Percentiles rank a stretch among this genome's conserved stretches.
Conservation (phyloP, 1,284 basidiomycete genomes). For the Irpex rosettiformis region DNA sequence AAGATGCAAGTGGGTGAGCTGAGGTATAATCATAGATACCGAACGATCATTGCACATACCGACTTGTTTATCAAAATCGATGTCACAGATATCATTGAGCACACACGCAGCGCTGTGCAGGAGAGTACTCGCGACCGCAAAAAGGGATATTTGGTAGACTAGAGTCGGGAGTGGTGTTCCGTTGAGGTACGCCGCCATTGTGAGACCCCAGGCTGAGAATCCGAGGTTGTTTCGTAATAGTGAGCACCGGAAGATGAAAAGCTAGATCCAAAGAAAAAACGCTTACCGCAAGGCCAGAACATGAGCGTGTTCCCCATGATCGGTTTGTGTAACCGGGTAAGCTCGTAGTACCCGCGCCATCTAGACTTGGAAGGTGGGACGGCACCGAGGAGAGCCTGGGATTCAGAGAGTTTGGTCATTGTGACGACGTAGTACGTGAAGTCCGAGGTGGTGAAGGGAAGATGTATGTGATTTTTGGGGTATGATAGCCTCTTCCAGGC, state of each 20-base stretch:
- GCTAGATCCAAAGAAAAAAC: too few species aligned
- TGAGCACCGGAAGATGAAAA: too few species aligned
- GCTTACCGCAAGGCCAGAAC: constrained; percentile 32
- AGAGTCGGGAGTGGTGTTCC: constrained; percentile 17
- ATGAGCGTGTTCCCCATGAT: constrained; percentile 29
- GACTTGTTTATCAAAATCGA: constrained; percentile 37
- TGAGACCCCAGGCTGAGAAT: constrained; percentile 23
- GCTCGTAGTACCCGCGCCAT: constrained; percentile 22
- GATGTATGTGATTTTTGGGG: background rate
- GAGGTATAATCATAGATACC: background rate
- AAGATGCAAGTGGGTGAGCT: background rate
- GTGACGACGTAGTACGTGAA: background rate
- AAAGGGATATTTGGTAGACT: constrained; percentile 17
- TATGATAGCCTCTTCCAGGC: too few species aligned
- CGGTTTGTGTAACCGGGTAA: constrained; percentile 31
- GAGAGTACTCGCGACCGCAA: constrained; percentile 24
- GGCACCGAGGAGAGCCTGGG: constrained; percentile 8
- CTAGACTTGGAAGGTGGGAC: constrained; percentile 7
- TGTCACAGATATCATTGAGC: constrained; percentile 38
- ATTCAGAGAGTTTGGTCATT: constrained; percentile 5
- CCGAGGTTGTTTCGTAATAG: too few species aligned
- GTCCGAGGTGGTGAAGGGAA: background rate
- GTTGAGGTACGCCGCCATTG: constrained; percentile 23
- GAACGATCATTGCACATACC: constrained; percentile 17
- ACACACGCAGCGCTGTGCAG: constrained; percentile 31